A percentile compares a stretch with the other conserved stretches of the same genome.
Evolutionary conservation across 2,329 filamentous ascomycete genomes (phyloP).

Genomic region (Xylariaceae sp.): DNA sequence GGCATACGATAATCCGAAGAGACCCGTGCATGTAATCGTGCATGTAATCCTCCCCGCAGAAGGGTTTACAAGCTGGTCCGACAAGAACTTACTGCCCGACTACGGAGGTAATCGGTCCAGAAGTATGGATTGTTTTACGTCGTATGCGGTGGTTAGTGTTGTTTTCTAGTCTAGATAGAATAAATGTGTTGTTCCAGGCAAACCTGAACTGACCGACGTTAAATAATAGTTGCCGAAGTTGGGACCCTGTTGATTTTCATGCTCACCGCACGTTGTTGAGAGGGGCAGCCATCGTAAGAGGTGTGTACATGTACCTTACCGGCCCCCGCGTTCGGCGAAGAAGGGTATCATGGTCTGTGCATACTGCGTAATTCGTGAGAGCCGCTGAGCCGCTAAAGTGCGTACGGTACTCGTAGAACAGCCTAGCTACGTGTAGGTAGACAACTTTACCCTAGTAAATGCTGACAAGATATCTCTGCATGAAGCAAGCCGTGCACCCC

Average conservation of each 20-base stretch:
- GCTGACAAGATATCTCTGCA: constrained; percentile 17
- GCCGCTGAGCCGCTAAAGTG: neutral
- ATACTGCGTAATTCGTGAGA: neutral
- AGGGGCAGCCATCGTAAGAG: constrained; percentile 23
- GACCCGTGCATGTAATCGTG: too few relatives aligned
- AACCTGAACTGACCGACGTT: too few relatives aligned
- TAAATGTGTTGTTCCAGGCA: neutral
- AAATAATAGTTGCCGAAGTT: constrained; percentile 19
- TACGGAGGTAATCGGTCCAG: too few relatives aligned
- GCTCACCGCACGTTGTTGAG: constrained; percentile 19
- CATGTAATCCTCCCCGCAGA: neutral
- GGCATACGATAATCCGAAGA: neutral
- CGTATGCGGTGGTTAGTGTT: too few relatives aligned
- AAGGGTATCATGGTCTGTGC: constrained; percentile 4
- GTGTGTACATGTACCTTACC: too few relatives aligned
- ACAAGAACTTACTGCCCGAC: too few relatives aligned
- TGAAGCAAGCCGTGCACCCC: constrained; percentile 6
- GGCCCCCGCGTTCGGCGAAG: constrained; percentile 1
- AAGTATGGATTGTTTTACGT: too few relatives aligned
- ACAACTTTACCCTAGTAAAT: neutral
- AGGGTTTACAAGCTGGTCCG: neutral
- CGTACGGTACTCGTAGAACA: too few relatives aligned
- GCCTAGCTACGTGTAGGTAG: too few relatives aligned
- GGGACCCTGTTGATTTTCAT: constrained; percentile 12
- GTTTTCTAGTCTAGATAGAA: too few relatives aligned